Conservation (phyloP, 768 basidiomycete genomes). For the Boletales sp. region DNA sequence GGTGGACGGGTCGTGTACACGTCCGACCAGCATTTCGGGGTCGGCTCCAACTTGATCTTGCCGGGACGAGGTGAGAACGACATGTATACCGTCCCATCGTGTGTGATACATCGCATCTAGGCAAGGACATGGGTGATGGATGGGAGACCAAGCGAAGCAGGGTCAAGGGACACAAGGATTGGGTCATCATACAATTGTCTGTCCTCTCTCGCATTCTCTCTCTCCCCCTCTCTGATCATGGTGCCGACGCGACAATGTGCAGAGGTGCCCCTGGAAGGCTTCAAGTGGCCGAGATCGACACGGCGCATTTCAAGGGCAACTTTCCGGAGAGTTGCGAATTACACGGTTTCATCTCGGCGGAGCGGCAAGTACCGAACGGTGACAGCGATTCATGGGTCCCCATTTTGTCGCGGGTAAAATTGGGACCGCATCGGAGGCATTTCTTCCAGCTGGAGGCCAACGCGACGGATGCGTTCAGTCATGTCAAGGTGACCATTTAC, state of each 20-base stretch:
- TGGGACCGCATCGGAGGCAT: conserved; percentile 88
- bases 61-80: conserved; percentile 73
- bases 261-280: conserved; percentile 76
- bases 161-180: conserved; percentile 78
- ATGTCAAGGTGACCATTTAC: conserved; percentile 84
- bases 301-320: conserved; percentile 93
- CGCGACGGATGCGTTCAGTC: conserved; percentile 59
- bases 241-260: not conserved
- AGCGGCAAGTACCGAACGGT: conserved; percentile 35
- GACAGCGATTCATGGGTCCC: conserved; percentile 56
- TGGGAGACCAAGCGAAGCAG: conserved; percentile 97
- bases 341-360: conserved; percentile 46
- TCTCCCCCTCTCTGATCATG: too few species aligned
- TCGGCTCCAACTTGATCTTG: conserved; percentile 85
- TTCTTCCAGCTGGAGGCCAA: conserved; percentile 79
- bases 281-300: conserved; percentile 85
- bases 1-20: conserved; percentile 81
- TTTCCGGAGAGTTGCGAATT: conserved; percentile 88
- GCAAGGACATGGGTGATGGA: conserved; percentile 94
- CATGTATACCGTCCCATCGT: not conserved
- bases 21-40: conserved; percentile 95
- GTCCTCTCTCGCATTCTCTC: conserved; percentile 9
- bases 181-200: conserved; percentile 86
- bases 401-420: conserved; percentile 71
- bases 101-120: conserved; percentile 23